These are phyloP conservation scores for Aspergillus diversus DNA, from an alignment of 495 filamentous ascomycete genomes.

Conservation along the genomic window DNA sequence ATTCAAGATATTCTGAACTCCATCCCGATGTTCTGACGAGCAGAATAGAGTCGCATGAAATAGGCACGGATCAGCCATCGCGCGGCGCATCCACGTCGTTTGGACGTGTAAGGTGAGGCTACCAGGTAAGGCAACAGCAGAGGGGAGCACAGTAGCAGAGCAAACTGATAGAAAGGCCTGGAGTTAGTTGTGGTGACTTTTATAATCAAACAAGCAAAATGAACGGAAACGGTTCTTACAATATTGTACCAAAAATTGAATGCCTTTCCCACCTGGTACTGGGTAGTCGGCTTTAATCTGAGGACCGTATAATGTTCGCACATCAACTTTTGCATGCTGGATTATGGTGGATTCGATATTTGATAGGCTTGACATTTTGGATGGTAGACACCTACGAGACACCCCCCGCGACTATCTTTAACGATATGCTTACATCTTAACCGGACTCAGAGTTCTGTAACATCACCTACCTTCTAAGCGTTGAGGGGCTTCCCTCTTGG, in stretches of 20 bases:
- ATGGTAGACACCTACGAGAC: not conserved
- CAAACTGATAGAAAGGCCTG: too few species aligned
- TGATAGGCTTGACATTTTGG: too few species aligned
- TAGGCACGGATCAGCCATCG: slow-evolving; percentile 14
- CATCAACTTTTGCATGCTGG: not conserved
- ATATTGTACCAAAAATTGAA: not conserved
- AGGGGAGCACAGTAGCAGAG: too few species aligned
- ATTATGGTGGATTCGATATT: not conserved
- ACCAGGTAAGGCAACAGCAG: not conserved
- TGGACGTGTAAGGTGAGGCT: slow-evolving; percentile 10
- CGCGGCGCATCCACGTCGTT: slow-evolving; percentile 1
- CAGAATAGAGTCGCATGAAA: slow-evolving; percentile 15
- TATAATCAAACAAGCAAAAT: not conserved
- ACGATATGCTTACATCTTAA: too few species aligned
- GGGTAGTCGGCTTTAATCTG: slow-evolving; percentile 1
- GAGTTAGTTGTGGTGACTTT: too few species aligned
- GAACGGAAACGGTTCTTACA: not conserved
- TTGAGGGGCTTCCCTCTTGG: too few species aligned
- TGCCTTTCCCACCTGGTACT: not conserved
- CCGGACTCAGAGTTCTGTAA: too few species aligned
- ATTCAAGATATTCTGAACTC: not conserved
- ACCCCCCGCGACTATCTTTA: not conserved
- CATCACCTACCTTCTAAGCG: too few species aligned
- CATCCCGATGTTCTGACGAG: slow-evolving; percentile 6
- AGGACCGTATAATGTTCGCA: not conserved